Evolutionary conservation across 371 early-diverging fungal genomes (phyloP).

Genomic region (Dinochytrium kinnereticum): DNA sequence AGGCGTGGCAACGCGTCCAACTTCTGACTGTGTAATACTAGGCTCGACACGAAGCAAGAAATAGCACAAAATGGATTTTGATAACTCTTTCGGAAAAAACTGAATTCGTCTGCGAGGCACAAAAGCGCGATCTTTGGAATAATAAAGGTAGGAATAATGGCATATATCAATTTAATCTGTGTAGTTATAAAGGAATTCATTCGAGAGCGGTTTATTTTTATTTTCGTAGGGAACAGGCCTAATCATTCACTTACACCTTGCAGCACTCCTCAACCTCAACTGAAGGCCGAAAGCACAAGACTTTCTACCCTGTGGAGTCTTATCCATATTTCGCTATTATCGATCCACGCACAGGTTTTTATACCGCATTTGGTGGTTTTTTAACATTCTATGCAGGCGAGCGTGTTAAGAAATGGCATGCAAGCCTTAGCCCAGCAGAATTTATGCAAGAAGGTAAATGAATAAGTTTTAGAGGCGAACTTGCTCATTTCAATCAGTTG

Average conservation of each 20-base stretch:
- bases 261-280: slow-evolving; percentile 67
- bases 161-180: background rate
- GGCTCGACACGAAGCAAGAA: slow-evolving; percentile 74
- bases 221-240: slow-evolving; percentile 60
- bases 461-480: slow-evolving; percentile 3
- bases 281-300: slow-evolving; percentile 75
- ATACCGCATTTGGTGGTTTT: too few relatives aligned
- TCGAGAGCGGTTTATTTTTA: slow-evolving; percentile 79
- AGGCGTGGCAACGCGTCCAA: too few relatives aligned
- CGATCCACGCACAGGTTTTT: slow-evolving; percentile 92
- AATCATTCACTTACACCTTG: background rate
- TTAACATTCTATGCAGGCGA: slow-evolving; percentile 63
- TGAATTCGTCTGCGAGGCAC: slow-evolving; percentile 84
- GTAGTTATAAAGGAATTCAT: slow-evolving; percentile 76
- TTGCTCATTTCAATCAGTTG: slow-evolving; percentile 15
- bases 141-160: background rate
- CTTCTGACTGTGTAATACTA: too few relatives aligned
- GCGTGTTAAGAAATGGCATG: slow-evolving; percentile 71
- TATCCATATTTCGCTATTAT: slow-evolving; percentile 88
- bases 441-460: slow-evolving; percentile 72
- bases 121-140: slow-evolving; percentile 95
- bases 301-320: slow-evolving; percentile 69
- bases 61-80: slow-evolving; percentile 79
- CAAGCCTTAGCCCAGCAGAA: slow-evolving; percentile 58
- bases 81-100: slow-evolving; percentile 84